Percentiles rank a stretch among this genome's conserved stretches.
Conservation (phyloP, 2,329 filamentous ascomycete species). For the Fusarium aywerte region DNA sequence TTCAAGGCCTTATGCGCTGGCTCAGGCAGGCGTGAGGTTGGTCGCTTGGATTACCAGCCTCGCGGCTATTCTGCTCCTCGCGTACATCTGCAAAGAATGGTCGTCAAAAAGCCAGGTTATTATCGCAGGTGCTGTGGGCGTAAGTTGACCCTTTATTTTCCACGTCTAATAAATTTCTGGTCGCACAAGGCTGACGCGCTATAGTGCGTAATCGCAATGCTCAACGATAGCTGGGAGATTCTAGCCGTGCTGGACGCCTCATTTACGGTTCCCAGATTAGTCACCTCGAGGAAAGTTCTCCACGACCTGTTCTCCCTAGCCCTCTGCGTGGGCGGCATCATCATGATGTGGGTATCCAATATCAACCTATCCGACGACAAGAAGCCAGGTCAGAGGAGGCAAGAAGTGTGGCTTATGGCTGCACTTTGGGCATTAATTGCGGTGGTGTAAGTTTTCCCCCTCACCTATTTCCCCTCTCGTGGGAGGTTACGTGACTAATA, state of each 20-base stretch:
- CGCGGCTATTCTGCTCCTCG: slow-evolving; percentile 48
- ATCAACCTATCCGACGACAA: slow-evolving; percentile 32
- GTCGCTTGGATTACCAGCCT: slow-evolving; percentile 50
- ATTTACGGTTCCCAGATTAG: slow-evolving; percentile 43
- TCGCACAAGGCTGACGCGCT: slow-evolving; percentile 16
- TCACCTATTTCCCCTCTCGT: neutral
- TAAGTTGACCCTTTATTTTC: slow-evolving; percentile 34
- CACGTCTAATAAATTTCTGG: neutral
- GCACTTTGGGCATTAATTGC: slow-evolving; percentile 40
- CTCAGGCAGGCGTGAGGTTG: slow-evolving; percentile 44
- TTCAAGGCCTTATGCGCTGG: slow-evolving; percentile 32
- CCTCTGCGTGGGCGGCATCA: slow-evolving; percentile 50
- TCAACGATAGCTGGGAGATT: slow-evolving; percentile 54
- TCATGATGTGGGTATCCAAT: slow-evolving; percentile 50
- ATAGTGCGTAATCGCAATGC: slow-evolving; percentile 49
- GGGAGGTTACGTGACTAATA: neutral
- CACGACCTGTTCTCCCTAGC: slow-evolving; percentile 51
- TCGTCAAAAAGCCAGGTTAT: slow-evolving; percentile 44
- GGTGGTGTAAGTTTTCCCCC: slow-evolving; percentile 43
- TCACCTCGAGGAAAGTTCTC: slow-evolving; percentile 46
- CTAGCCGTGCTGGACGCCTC: slow-evolving; percentile 46
- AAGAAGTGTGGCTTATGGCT: slow-evolving; percentile 37
- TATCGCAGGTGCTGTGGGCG: slow-evolving; percentile 49
- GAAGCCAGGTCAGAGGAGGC: slow-evolving; percentile 17
- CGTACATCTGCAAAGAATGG: slow-evolving; percentile 50